Conservation (phyloP, 768 basidiomycete genomes). For the Wakefieldia striispora region DNA sequence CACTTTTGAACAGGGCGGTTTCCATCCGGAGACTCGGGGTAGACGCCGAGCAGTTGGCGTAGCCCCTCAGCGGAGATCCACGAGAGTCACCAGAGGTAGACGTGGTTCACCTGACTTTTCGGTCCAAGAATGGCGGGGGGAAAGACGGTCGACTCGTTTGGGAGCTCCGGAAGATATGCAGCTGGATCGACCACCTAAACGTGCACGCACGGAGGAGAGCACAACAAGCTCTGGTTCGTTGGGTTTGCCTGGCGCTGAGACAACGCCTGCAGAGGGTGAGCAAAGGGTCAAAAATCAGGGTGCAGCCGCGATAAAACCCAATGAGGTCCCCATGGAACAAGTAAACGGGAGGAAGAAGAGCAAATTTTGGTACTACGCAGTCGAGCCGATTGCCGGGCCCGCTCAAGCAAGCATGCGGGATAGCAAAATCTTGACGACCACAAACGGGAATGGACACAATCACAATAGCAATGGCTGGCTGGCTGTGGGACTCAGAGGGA, state of each 20-base stretch:
- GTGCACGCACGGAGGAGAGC: constrained; percentile 78
- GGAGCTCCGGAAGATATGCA: constrained; percentile 53
- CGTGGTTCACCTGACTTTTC: constrained; percentile 50
- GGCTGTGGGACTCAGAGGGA: neutral
- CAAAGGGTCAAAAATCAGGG: constrained; percentile 52
- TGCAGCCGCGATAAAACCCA: constrained; percentile 67
- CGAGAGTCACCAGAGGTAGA: constrained; percentile 50
- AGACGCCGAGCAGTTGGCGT: constrained; percentile 38
- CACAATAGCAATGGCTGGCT: constrained; percentile 8
- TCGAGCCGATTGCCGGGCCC: constrained; percentile 58
- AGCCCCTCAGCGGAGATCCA: constrained; percentile 49
- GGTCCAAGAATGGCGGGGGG: constrained; percentile 65
- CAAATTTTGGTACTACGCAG: constrained; percentile 87
- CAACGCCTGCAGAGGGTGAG: constrained; percentile 30
- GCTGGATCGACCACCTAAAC: constrained; percentile 57
- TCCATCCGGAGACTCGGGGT: constrained; percentile 42
- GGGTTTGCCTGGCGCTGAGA: constrained; percentile 27
- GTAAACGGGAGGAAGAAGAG: constrained; percentile 81
- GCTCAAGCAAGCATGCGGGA: constrained; percentile 11
- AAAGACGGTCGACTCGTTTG: constrained; percentile 67
- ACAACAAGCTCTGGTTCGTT: constrained; percentile 50
- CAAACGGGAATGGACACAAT: constrained; percentile 24
- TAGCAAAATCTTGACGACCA: constrained; percentile 10
- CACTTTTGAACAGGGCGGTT: constrained; percentile 39
- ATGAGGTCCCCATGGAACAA: constrained; percentile 71